phyloP scores from a whole-genome alignment of 495 filamentous ascomycete genomes.

The Annulohypoxylon maeteangense region DNA sequence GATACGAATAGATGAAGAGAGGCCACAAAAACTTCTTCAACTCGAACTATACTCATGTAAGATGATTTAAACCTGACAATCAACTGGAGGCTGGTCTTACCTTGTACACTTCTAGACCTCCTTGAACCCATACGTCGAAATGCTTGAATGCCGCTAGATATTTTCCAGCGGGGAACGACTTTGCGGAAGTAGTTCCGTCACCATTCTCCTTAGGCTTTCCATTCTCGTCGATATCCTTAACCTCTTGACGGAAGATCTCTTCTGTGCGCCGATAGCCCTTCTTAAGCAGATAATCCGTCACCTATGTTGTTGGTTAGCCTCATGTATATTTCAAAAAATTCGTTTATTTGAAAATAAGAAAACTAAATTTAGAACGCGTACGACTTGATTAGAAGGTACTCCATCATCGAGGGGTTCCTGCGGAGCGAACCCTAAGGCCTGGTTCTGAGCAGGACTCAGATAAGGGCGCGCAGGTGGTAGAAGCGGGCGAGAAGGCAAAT shows the following conservation, averaged over 20 bases:
- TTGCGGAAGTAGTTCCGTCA: constrained; percentile 30
- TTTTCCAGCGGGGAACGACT: constrained; percentile 57
- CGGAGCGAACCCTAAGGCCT: not conserved
- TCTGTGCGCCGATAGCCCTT: constrained; percentile 95
- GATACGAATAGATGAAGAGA: constrained; percentile 90
- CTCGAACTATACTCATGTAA: constrained; percentile 73
- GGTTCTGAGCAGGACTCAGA: not conserved
- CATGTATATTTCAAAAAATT: not conserved
- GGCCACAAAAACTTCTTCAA: constrained; percentile 88
- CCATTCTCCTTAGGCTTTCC: constrained; percentile 41
- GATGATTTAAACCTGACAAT: constrained; percentile 2
- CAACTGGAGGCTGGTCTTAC: constrained; percentile 53
- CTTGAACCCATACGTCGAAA: constrained; percentile 83
- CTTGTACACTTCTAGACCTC: constrained; percentile 93
- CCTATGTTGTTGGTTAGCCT: constrained; percentile 58
- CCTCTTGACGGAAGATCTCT: constrained; percentile 91
- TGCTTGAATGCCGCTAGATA: constrained; percentile 78
- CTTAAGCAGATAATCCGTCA: constrained; percentile 95
- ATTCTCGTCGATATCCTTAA: constrained; percentile 58
- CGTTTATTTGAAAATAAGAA: not conserved
- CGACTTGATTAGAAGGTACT: no score
- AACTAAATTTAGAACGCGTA: not conserved
- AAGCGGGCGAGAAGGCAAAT: no score
- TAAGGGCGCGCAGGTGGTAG: not conserved
- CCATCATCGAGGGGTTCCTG: not conserved